Percentiles rank a stretch among this genome's conserved stretches.
phyloP scores from a whole-genome alignment of 768 basidiomycete genomes.

The Tephrocybe rancida region DNA sequence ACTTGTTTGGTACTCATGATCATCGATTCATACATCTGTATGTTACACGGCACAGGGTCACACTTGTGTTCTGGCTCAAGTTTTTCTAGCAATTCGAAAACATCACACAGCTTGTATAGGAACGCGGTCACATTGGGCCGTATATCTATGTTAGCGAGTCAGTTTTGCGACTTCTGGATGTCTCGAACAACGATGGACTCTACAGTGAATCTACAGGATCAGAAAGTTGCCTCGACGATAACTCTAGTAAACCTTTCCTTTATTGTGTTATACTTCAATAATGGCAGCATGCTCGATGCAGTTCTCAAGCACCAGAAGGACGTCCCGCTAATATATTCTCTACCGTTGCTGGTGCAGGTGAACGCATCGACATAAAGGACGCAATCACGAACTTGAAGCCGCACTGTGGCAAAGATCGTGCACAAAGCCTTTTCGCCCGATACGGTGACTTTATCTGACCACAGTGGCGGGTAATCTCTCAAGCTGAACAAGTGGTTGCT shows the following conservation, averaged over 20 bases:
- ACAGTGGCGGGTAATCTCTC: conserved; percentile 16
- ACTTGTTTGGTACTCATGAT: too few relatives aligned
- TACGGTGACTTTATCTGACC: conserved; percentile 22
- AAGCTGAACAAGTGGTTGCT: conserved; percentile 26
- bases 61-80: too few relatives aligned
- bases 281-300: conserved; percentile 21
- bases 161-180: too few relatives aligned
- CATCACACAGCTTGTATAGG: too few relatives aligned
- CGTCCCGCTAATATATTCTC: conserved; percentile 20
- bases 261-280: conserved; percentile 22
- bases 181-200: too few relatives aligned
- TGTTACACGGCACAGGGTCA: too few relatives aligned
- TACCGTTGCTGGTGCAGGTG: conserved; percentile 18
- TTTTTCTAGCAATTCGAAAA: too few relatives aligned
- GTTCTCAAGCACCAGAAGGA: conserved; percentile 18
- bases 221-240: conserved; percentile 12
- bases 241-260: conserved; percentile 15
- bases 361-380: conserved; percentile 22
- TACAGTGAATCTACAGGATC: too few relatives aligned
- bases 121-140: too few relatives aligned
- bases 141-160: too few relatives aligned
- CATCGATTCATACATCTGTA: too few relatives aligned
- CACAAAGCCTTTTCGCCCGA: conserved; percentile 20
- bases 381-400: conserved; percentile 16
- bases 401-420: conserved; percentile 20